Evolutionary conservation across 306 rosid genomes (phyloP).

Genomic region (Cicer judaicum): DNA sequence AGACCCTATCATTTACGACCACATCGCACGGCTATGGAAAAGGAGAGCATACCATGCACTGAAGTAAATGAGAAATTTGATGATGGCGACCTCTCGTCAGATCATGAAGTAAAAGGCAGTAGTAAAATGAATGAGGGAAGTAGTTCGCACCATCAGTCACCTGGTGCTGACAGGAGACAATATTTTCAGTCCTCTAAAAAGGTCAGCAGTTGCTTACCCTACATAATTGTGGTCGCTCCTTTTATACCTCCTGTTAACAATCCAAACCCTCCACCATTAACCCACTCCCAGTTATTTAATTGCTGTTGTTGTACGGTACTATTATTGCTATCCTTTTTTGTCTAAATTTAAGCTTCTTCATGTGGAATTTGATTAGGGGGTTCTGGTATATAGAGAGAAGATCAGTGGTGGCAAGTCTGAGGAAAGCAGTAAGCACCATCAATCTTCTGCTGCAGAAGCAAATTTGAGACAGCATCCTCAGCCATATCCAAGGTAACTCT

Average conservation of each 20-base stretch:
- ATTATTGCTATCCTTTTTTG: neutral
- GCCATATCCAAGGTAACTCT: conserved; percentile 47
- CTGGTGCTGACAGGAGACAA: conserved; percentile 42
- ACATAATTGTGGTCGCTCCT: neutral
- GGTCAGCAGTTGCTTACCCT: conserved; percentile 50
- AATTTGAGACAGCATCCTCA: conserved; percentile 41
- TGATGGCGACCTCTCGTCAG: conserved; percentile 38
- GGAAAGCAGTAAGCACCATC: conserved; percentile 32
- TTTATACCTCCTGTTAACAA: conserved; percentile 1
- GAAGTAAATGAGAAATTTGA: conserved; percentile 41
- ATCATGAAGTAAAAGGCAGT: conserved; percentile 43
- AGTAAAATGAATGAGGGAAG: conserved; percentile 44
- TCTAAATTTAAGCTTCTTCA: conserved; percentile 13
- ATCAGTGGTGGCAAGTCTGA: conserved; percentile 8
- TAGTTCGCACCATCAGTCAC: conserved; percentile 41
- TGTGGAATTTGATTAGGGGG: conserved; percentile 39
- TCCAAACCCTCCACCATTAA: neutral
- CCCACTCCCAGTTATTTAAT: conserved; percentile 1
- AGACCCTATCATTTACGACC: conserved; percentile 49
- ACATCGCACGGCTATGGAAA: conserved; percentile 37
- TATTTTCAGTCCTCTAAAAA: conserved; percentile 55
- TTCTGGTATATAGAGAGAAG: conserved; percentile 28
- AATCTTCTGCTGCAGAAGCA: conserved; percentile 34
- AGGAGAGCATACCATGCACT: conserved; percentile 26
- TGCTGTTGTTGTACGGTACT: conserved; percentile 3